A percentile compares a stretch with the other conserved stretches of the same genome.
These are phyloP conservation scores for Nicotiana paniculata DNA, from an alignment of 257 asterid genomes.

Conservation along the genomic window DNA sequence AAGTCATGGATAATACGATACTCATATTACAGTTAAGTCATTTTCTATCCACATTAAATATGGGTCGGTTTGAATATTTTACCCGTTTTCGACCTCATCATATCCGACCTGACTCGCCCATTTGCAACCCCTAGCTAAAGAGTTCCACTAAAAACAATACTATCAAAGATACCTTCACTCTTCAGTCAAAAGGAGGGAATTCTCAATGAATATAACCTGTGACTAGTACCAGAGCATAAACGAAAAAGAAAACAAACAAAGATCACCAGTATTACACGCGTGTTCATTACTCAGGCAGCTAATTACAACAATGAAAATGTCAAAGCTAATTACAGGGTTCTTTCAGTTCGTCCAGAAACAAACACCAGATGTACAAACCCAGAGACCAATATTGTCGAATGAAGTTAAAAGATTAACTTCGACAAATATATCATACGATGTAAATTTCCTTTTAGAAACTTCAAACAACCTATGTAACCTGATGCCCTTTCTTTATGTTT, in stretches of 20 bases:
- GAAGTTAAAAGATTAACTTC: background rate
- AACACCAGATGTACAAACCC: background rate
- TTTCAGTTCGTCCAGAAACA: background rate
- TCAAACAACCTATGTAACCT: background rate
- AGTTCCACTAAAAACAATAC: too few species aligned
- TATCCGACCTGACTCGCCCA: too few species aligned
- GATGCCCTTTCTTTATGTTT: background rate
- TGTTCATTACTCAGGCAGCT: background rate
- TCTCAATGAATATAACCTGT: too few species aligned
- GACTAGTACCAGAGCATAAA: too few species aligned
- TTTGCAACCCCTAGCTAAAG: too few species aligned
- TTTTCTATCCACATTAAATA: too few species aligned
- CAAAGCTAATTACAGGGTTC: background rate
- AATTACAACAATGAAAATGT: background rate
- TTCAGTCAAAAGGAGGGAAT: too few species aligned
- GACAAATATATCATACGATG: background rate
- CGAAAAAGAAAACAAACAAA: background rate
- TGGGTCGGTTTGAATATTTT: too few species aligned
- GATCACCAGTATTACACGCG: background rate
- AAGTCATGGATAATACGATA: too few species aligned
- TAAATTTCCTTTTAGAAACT: background rate
- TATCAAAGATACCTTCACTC: too few species aligned
- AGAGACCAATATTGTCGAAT: background rate
- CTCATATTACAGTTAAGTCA: too few species aligned
- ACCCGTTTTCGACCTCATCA: too few species aligned